These are phyloP conservation scores for Phytophthora meadii DNA, from an alignment of 352 stramenopile genomes.

Conservation along the genomic window DNA sequence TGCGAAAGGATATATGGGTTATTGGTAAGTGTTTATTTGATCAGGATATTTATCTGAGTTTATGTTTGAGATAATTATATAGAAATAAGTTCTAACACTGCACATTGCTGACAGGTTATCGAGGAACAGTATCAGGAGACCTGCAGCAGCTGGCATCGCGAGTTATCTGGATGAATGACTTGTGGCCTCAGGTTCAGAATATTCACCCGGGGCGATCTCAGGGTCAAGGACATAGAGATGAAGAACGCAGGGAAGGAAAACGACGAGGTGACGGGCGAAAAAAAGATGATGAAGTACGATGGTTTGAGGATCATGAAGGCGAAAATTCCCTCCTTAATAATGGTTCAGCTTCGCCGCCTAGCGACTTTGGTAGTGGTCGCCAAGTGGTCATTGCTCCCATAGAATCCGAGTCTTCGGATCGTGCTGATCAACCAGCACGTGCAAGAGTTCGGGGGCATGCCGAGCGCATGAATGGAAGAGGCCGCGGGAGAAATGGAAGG, in stretches of 20 bases:
- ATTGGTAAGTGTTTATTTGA: constrained; percentile 50
- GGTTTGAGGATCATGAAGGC: constrained; percentile 36
- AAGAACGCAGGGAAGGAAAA: constrained; percentile 20
- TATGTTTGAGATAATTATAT: no score
- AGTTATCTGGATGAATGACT: constrained; percentile 78
- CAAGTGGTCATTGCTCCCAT: constrained; percentile 39
- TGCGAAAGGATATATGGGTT: constrained; percentile 88
- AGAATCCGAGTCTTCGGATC: constrained; percentile 6
- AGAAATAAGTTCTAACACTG: no score
- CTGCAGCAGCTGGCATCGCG: constrained; percentile 80
- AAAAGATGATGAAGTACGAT: constrained; percentile 10
- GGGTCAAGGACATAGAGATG: constrained; percentile 18
- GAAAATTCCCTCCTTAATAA: constrained; percentile 18
- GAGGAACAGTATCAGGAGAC: constrained; percentile 74
- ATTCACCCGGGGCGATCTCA: constrained; percentile 9
- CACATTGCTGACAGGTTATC: constrained; percentile 54
- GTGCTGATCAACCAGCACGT: constrained; percentile 13
- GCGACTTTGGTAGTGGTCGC: constrained; percentile 27
- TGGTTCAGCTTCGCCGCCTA: constrained; percentile 10
- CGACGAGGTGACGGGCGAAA: constrained; percentile 13
- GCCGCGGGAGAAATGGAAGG: constrained; percentile 23
- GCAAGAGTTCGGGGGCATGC: constrained; percentile 24
- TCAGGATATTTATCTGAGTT: no score
- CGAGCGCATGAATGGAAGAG: constrained; percentile 26
- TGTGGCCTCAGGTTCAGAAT: constrained; percentile 61